These are phyloP conservation scores for Porodaedalea pini DNA, from an alignment of 1,284 basidiomycete species.

Conservation along the genomic window DNA sequence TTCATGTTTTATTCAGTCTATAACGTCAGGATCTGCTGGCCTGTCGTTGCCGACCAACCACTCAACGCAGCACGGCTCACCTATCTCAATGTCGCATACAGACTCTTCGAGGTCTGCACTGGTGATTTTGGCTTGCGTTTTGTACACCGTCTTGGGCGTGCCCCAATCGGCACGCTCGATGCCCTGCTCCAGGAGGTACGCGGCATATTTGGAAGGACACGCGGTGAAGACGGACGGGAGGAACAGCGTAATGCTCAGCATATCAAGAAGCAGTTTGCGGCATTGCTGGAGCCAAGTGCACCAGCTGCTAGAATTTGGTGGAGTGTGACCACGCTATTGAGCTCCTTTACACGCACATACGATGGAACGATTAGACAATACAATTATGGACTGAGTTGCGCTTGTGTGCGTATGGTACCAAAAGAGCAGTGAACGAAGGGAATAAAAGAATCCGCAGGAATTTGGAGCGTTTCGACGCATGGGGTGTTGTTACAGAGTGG, in stretches of 20 bases:
- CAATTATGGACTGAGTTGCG: too few species aligned
- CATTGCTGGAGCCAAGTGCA: too few species aligned
- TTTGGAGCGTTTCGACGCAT: too few species aligned
- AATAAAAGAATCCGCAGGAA: too few species aligned
- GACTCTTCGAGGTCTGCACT: constrained; percentile 28
- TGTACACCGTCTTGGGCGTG: constrained; percentile 11
- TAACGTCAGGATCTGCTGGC: constrained; percentile 29
- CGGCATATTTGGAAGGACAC: background rate
- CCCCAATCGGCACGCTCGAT: constrained; percentile 7
- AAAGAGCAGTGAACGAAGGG: too few species aligned
- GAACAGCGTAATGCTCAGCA: constrained; percentile 6
- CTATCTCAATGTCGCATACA: constrained; percentile 26
- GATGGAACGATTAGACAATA: too few species aligned
- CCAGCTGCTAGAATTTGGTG: too few species aligned
- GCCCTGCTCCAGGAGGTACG: background rate
- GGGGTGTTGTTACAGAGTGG: too few species aligned
- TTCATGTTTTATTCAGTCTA: constrained; percentile 3
- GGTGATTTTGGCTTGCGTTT: constrained; percentile 25
- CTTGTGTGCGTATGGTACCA: too few species aligned
- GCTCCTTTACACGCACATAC: too few species aligned
- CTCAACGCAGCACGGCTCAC: too few species aligned
- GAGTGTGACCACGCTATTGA: too few species aligned
- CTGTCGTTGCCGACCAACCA: constrained; percentile 26
- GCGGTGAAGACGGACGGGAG: constrained; percentile 2
- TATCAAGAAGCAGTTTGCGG: background rate